A percentile compares a stretch with the other conserved stretches of the same genome.
These are phyloP conservation scores for Hypoxylon trugodes DNA, from an alignment of 495 filamentous ascomycete species.

Conservation along the genomic window DNA sequence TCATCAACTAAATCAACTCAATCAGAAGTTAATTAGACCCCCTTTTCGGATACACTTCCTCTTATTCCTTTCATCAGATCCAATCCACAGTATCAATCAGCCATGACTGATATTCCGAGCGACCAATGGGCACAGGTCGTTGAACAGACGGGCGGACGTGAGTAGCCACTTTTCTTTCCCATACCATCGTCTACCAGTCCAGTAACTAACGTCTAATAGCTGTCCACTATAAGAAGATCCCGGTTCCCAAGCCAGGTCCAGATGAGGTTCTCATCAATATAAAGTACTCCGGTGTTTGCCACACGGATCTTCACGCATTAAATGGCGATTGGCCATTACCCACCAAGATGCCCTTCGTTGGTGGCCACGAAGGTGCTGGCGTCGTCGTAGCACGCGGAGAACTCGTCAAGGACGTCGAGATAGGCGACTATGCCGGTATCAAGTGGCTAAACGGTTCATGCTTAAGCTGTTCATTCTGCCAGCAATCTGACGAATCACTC, in stretches of 20 bases:
- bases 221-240: constrained; percentile 81
- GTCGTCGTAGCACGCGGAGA: constrained; percentile 81
- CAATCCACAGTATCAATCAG: constrained; percentile 13
- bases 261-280: constrained; percentile 93
- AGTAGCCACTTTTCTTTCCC: constrained; percentile 27
- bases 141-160: constrained; percentile 76
- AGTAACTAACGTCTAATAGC: constrained; percentile 49
- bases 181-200: neutral
- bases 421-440: constrained; percentile 84
- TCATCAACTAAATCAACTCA: constrained; percentile 20
- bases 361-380: constrained; percentile 93
- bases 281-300: constrained; percentile 92
- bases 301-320: constrained; percentile 86
- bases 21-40: constrained; percentile 9
- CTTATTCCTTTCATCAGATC: neutral
- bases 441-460: constrained; percentile 94
- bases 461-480: constrained; percentile 81
- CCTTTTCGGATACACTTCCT: neutral
- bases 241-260: constrained; percentile 77
- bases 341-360: constrained; percentile 83
- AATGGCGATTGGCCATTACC: constrained; percentile 88
- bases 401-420: constrained; percentile 74
- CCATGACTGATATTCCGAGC: constrained; percentile 64
- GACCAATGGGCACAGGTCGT: constrained; percentile 90
- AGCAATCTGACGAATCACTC: constrained; percentile 66